Evolutionary conservation across 257 asterid genomes (phyloP).

Genomic region (Rauvolfia tetraphylla): DNA sequence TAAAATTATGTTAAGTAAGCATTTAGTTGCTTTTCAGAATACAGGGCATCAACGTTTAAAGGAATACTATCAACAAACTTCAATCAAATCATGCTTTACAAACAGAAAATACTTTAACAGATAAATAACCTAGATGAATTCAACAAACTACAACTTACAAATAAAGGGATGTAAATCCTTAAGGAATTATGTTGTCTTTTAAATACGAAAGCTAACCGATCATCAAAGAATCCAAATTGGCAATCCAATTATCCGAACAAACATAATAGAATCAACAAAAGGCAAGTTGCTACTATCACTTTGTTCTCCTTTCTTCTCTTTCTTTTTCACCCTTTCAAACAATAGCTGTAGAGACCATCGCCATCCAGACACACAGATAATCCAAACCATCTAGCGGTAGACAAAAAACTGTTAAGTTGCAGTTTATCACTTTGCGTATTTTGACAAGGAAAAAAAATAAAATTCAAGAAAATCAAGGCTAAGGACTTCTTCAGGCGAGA

Average conservation of each 20-base stretch:
- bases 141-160: background rate
- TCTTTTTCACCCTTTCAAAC: background rate
- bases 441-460: background rate
- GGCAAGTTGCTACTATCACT: background rate
- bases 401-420: background rate
- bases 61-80: background rate
- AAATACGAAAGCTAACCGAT: background rate
- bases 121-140: background rate
- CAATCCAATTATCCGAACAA: background rate
- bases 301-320: background rate
- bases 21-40: background rate
- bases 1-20: background rate
- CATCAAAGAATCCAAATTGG: background rate
- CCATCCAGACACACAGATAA: background rate
- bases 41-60: background rate
- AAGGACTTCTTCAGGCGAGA: background rate
- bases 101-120: background rate
- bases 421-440: background rate
- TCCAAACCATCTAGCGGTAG: background rate
- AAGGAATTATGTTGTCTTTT: background rate
- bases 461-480: background rate
- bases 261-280: slow-evolving; percentile 2
- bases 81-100: background rate
- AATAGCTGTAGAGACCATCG: background rate
- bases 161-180: background rate